Base-by-base conservation (phyloP, 441 rosid species). In the Kokia cookei region DNA sequence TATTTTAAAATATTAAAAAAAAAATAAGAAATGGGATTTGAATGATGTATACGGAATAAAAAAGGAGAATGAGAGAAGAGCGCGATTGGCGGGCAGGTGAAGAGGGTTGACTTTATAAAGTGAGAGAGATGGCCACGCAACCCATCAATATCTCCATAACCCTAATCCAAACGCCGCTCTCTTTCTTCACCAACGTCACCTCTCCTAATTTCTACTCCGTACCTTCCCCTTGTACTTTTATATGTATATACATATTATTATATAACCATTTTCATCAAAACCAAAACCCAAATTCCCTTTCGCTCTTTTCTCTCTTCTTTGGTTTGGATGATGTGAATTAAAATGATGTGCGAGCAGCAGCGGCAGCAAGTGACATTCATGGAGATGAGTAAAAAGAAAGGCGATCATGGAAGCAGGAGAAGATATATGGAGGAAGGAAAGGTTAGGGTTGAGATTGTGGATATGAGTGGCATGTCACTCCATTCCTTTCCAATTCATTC, bases 381-480 rank as follows among this genome's bases (percentile, higher is more conserved):
- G 51, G 81, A 77, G 45, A 3, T 65, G 68, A 72, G 72, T 73
- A 73, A 45, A 19, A 65, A 60, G 5, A 55, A 14, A 26, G 65
- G 29, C 9, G 60, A 13, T 4, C 50, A 67, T 22, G 10, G 29
- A 2, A 55, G 73, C 10, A 43, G 75, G 57, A 77, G 43, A 10
- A 69, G 13, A 19, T 17, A 11, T 1, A 37, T 8, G 14, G 83
- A 81, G 61, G 90, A 87, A 71, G 90, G 84, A 59, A 79, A 0
- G 64, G 83, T 82, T 3, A 84, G 88, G 54, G 82, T 84, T 1
- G 85, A 89, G 63, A 77, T 80, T 17, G 78, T 88, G 2, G 90
- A 94, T 78, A 77, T 94, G 80, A 93, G 94, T 69, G 86, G 93
- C 64, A 79, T 87, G 87, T 86, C 86, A 43, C 77, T 94, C 76